phyloP scores from a whole-genome alignment of 768 basidiomycete species.

The Baorangia bicolor region DNA sequence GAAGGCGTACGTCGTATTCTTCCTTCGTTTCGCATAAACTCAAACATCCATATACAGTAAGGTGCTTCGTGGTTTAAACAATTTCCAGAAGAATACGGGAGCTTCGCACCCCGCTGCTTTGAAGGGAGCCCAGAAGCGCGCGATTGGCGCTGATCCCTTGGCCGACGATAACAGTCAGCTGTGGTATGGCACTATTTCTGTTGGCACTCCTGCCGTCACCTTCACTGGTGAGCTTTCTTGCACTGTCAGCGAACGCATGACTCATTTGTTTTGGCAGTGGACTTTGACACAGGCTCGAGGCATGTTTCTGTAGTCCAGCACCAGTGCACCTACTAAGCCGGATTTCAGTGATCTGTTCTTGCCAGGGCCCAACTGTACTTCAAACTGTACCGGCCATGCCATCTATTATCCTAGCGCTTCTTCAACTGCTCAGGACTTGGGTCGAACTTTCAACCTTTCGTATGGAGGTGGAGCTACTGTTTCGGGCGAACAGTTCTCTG shows the following conservation, averaged over 20 bases:
- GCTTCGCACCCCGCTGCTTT: not conserved
- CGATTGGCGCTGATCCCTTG: not conserved
- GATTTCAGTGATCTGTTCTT: slow-evolving; percentile 31
- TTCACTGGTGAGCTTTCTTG: slow-evolving; percentile 7
- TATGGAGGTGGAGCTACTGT: slow-evolving; percentile 4
- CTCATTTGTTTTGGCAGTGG: slow-evolving; percentile 3
- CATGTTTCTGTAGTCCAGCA: too few species aligned
- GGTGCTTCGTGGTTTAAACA: not conserved
- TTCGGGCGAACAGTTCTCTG: slow-evolving; percentile 6
- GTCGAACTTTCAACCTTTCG: not conserved
- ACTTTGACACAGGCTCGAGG: slow-evolving; percentile 32
- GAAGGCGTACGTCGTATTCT: slow-evolving; percentile 6
- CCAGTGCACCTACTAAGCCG: too few species aligned
- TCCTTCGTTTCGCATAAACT: not conserved
- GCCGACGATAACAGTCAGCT: not conserved
- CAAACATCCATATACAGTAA: not conserved
- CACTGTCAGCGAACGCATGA: too few species aligned
- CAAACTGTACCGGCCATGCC: slow-evolving; percentile 28
- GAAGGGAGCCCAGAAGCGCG: not conserved
- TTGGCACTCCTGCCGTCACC: not conserved
- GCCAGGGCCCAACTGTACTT: slow-evolving; percentile 22
- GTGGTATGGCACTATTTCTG: slow-evolving; percentile 13
- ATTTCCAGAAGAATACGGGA: slow-evolving; percentile 4
- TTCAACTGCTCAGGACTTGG: slow-evolving; percentile 2
- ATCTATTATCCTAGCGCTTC: slow-evolving; percentile 32